Evolutionary conservation across 305 asterid species (phyloP).

Genomic region (Ajuga reptans): DNA sequence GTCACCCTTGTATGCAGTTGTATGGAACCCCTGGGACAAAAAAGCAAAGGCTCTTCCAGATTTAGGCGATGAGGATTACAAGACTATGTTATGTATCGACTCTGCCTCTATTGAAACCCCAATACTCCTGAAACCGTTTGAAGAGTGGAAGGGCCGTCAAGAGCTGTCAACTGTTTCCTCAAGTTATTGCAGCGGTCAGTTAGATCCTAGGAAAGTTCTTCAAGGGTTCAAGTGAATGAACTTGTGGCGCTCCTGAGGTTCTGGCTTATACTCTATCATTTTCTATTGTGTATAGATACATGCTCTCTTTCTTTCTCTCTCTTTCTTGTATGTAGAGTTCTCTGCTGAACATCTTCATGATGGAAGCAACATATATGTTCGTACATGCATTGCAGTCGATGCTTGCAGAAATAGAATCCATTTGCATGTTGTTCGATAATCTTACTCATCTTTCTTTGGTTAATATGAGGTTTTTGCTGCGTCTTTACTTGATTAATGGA

Average conservation of each 20-base stretch:
- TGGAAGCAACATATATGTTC: constrained; percentile 21
- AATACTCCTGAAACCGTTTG: constrained; percentile 55
- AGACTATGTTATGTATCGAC: constrained; percentile 64
- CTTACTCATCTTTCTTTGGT: constrained; percentile 24
- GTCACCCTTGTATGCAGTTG: constrained; percentile 37
- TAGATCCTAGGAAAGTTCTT: constrained; percentile 68
- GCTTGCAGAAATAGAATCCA: constrained; percentile 1
- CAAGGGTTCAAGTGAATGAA: constrained; percentile 44
- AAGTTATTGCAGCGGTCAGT: constrained; percentile 85
- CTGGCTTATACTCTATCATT: constrained; percentile 23
- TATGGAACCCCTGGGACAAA: constrained; percentile 98
- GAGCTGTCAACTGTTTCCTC: constrained; percentile 69
- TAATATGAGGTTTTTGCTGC: constrained; percentile 14
- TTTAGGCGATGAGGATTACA: constrained; percentile 71
- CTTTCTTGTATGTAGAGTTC: constrained; percentile 14
- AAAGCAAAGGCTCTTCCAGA: constrained; percentile 66
- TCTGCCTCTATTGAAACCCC: constrained; percentile 71
- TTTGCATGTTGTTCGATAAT: constrained; percentile 24
- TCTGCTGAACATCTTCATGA: constrained; percentile 18
- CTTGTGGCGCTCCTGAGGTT: constrained; percentile 31
- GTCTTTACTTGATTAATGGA: constrained; percentile 9
- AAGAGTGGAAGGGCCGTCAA: constrained; percentile 90
- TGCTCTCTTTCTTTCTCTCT: constrained; percentile 10
- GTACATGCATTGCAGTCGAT: constrained; percentile 10
- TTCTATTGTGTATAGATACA: constrained; percentile 25